Evolutionary conservation across 768 basidiomycete genomes (phyloP).

Genomic region (Termitomyces sp.): DNA sequence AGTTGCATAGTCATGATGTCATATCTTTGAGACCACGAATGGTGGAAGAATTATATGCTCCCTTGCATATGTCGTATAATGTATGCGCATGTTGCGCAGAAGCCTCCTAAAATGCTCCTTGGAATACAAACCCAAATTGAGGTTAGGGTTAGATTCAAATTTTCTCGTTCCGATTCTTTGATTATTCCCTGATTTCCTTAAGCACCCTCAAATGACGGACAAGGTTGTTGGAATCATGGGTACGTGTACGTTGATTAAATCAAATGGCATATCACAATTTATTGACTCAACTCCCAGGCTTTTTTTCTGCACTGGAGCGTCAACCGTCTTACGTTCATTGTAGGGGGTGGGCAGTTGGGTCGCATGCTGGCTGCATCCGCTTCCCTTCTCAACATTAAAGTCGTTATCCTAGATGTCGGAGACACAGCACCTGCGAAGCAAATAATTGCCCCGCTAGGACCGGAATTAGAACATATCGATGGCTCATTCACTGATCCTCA

Average conservation of each 20-base stretch:
- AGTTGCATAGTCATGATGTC: too few relatives aligned
- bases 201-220: slow-evolving; percentile 27
- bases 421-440: slow-evolving; percentile 87
- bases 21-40: too few relatives aligned
- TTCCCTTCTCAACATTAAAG: slow-evolving; percentile 76
- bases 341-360: slow-evolving; percentile 95
- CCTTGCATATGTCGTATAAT: too few relatives aligned
- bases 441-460: slow-evolving; percentile 50
- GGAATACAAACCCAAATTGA: not conserved
- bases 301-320: not conserved
- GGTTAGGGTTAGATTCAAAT: slow-evolving; percentile 1
- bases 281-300: not conserved
- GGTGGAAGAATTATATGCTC: too few relatives aligned
- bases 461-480: slow-evolving; percentile 63
- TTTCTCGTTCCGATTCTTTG: not conserved
- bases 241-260: slow-evolving; percentile 30
- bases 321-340: slow-evolving; percentile 10
- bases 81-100: too few relatives aligned
- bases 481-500: slow-evolving; percentile 81
- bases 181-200: not conserved
- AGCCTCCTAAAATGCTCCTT: too few relatives aligned
- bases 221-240: slow-evolving; percentile 48
- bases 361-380: slow-evolving; percentile 94
- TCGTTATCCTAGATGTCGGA: slow-evolving; percentile 83
- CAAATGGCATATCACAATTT: not conserved